Conservation (phyloP, 805 yeast species). For the Candida glaebosa region DNA sequence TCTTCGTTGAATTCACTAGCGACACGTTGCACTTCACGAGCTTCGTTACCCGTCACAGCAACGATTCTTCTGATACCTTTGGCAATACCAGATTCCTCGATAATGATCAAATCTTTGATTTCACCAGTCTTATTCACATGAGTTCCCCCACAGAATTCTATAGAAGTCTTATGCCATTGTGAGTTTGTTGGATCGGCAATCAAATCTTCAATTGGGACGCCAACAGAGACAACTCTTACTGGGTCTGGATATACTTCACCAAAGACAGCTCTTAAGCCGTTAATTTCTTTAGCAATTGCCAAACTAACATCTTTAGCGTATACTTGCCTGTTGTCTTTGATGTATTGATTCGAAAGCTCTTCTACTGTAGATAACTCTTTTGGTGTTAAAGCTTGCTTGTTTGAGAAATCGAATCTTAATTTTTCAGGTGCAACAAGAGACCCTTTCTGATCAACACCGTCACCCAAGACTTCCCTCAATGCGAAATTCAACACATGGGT, state of each 20-base stretch:
- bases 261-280: slow-evolving; percentile 93
- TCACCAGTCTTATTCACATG: slow-evolving; percentile 92
- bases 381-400: slow-evolving; percentile 76
- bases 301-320: slow-evolving; percentile 82
- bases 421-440: slow-evolving; percentile 95
- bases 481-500: slow-evolving; percentile 93
- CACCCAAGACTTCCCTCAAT: slow-evolving; percentile 81
- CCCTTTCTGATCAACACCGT: slow-evolving; percentile 90
- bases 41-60: slow-evolving; percentile 91
- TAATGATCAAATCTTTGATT: slow-evolving; percentile 82
- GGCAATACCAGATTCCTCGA: slow-evolving; percentile 97
- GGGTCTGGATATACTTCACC: slow-evolving; percentile 99
- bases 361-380: slow-evolving; percentile 77
- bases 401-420: slow-evolving; percentile 93
- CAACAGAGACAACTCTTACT: slow-evolving; percentile 95
- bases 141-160: slow-evolving; percentile 99
- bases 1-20: slow-evolving; percentile 68
- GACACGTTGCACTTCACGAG: slow-evolving; percentile 82
- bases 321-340: slow-evolving; percentile 68
- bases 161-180: slow-evolving; percentile 74
- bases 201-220: slow-evolving; percentile 82
- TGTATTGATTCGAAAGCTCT: slow-evolving; percentile 63
- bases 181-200: slow-evolving; percentile 64
- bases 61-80: slow-evolving; percentile 98
- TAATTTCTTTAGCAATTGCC: slow-evolving; percentile 66